Conservation (phyloP, 2,329 filamentous ascomycete species). For the Periglandula ipomoeae region DNA sequence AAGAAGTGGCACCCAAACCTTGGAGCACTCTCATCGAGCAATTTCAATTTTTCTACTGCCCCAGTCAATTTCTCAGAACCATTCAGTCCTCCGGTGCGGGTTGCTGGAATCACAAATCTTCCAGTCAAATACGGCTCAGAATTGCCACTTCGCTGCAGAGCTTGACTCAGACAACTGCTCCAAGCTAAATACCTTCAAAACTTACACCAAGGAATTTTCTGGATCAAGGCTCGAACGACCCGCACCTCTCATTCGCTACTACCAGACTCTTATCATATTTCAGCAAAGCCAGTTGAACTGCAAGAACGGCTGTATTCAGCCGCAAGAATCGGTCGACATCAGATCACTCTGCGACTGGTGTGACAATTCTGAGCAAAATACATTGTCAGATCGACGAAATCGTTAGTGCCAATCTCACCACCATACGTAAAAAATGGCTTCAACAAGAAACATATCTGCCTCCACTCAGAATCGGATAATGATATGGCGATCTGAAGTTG, state of each 20-base stretch:
- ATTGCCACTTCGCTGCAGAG: neutral
- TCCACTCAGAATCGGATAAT: slow-evolving; percentile 28
- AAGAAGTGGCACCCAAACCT: neutral
- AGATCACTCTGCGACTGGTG: neutral
- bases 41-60: neutral
- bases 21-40: neutral
- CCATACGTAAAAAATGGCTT: neutral
- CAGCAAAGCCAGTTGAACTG: neutral
- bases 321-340: neutral
- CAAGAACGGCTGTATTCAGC: neutral
- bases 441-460: slow-evolving; percentile 3
- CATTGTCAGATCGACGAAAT: neutral
- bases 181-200: neutral
- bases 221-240: neutral
- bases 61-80: neutral
- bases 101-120: neutral
- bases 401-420: neutral
- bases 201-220: neutral
- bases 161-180: neutral
- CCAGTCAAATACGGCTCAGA: neutral
- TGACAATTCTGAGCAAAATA: neutral
- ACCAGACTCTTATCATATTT: neutral
- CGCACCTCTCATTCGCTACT: neutral
- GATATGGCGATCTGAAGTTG: slow-evolving; percentile 42
- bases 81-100: neutral